Evolutionary conservation across 1,284 basidiomycete genomes (phyloP).

Genomic region (Cutaneotrichosporon sp.): DNA sequence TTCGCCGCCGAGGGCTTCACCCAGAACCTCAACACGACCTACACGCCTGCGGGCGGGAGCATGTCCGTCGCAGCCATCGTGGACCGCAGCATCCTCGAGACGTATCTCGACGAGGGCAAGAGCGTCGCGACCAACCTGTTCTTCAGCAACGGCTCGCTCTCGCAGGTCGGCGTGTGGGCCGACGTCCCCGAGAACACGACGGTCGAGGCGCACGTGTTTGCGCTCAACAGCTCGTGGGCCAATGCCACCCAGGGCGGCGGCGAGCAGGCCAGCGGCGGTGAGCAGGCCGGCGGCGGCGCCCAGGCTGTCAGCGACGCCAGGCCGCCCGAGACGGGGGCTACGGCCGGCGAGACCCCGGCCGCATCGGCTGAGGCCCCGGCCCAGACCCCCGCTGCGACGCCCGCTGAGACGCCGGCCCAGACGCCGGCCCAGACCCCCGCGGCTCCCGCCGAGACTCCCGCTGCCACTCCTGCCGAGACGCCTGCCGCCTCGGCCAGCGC

Average conservation of each 20-base stretch:
- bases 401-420: no score
- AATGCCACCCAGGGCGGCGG: neutral
- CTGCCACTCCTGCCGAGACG: neutral
- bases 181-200: neutral
- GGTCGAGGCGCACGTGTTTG: neutral
- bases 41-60: neutral
- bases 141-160: slow-evolving; percentile 7
- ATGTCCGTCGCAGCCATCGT: slow-evolving; percentile 32
- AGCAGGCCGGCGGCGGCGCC: no score
- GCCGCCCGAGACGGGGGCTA: neutral
- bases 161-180: slow-evolving; percentile 9
- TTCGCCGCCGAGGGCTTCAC: neutral
- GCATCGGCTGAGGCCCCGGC: no score
- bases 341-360: no score
- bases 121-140: slow-evolving; percentile 5
- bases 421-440: no score
- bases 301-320: neutral
- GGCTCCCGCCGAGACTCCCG: no score
- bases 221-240: neutral
- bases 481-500: neutral
- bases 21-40: neutral
- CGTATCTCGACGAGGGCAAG: slow-evolving; percentile 38
- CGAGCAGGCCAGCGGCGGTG: neutral
- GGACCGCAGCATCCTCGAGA: slow-evolving; percentile 46
- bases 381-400: no score